Percentiles rank a stretch among this genome's conserved stretches.
Conservation (phyloP, 1,284 basidiomycete genomes). For the Xerocomus amazonicus region DNA sequence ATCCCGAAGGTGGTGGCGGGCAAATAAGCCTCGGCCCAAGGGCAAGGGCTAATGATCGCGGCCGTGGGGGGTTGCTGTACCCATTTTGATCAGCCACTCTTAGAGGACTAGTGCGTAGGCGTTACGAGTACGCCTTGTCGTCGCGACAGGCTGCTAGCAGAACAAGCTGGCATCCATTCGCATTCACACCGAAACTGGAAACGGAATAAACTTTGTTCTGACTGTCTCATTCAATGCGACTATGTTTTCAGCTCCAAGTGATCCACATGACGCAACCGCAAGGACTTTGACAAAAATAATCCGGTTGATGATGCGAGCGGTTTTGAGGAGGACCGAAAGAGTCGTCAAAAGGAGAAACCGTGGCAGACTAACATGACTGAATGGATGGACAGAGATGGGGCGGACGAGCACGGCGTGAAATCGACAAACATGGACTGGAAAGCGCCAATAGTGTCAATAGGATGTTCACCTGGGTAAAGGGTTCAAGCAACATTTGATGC, state of each 20-base stretch:
- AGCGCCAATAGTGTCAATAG: constrained; percentile 29
- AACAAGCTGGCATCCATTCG: too few relatives aligned
- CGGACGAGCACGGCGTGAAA: constrained; percentile 30
- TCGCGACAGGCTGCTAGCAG: too few relatives aligned
- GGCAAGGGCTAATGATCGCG: too few relatives aligned
- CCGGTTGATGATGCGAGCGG: constrained; percentile 23
- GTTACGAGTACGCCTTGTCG: too few relatives aligned
- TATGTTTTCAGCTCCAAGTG: constrained; percentile 10
- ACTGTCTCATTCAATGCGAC: constrained; percentile 16
- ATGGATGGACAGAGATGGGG: constrained; percentile 29
- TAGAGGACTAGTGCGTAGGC: too few relatives aligned
- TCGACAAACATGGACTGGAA: constrained; percentile 34
- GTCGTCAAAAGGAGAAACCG: constrained; percentile 16
- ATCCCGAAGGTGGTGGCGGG: too few relatives aligned
- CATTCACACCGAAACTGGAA: too few relatives aligned
- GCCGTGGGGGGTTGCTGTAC: too few relatives aligned
- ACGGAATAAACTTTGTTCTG: too few relatives aligned
- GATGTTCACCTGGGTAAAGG: constrained; percentile 14
- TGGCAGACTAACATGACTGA: constrained; percentile 9
- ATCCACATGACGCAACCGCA: constrained; percentile 13
- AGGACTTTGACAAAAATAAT: constrained; percentile 22
- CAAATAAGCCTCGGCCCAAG: too few relatives aligned
- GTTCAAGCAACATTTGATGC: background rate
- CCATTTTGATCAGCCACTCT: too few relatives aligned
- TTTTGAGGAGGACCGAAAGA: constrained; percentile 27